These are phyloP conservation scores for Monosporascus sp. DNA, from an alignment of 2,329 filamentous ascomycete species.

Conservation along the genomic window DNA sequence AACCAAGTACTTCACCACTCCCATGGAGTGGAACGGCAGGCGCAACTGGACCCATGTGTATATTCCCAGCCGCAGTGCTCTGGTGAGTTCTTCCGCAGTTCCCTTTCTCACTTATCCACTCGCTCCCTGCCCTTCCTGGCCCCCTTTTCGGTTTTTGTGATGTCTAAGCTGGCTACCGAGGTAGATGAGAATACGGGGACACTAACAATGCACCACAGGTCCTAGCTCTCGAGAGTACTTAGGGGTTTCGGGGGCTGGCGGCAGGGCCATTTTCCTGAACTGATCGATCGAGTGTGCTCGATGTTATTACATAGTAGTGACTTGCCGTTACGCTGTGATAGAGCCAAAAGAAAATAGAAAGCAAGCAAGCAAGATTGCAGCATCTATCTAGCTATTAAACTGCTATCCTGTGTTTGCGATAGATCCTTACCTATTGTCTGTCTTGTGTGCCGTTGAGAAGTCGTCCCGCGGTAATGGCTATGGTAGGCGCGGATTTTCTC, in stretches of 20 bases:
- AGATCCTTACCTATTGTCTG: too few species aligned
- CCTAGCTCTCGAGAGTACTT: constrained; percentile 40
- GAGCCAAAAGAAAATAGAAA: too few species aligned
- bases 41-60: constrained; percentile 93
- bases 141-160: background rate
- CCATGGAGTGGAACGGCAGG: constrained; percentile 82
- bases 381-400: too few species aligned
- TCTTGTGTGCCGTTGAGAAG: too few species aligned
- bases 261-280: background rate
- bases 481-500: too few species aligned
- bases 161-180: background rate
- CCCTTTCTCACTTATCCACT: constrained; percentile 9
- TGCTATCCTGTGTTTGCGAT: too few species aligned
- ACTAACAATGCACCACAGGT: constrained; percentile 33
- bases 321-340: too few species aligned
- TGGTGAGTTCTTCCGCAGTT: constrained; percentile 53
- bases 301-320: too few species aligned
- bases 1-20: constrained; percentile 89
- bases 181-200: background rate
- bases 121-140: background rate
- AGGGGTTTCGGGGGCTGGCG: background rate
- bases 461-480: too few species aligned
- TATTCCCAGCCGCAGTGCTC: constrained; percentile 73
- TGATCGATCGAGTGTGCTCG: background rate
- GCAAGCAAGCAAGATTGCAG: too few species aligned